phyloP scores from a whole-genome alignment of 352 stramenopile species.

The Pilasporangium apinafurcum region DNA sequence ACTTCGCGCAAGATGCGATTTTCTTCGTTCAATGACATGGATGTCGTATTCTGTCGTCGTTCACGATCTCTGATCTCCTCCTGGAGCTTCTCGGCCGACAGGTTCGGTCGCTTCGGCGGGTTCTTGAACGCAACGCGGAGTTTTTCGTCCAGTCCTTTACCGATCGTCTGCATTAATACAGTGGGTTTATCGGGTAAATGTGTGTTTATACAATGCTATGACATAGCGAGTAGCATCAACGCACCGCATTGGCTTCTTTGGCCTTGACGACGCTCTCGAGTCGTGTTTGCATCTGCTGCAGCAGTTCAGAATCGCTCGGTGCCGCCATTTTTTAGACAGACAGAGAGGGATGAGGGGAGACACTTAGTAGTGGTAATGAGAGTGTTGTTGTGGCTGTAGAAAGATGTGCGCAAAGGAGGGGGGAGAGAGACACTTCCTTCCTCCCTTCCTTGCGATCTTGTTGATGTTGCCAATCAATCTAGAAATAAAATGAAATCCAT shows the following conservation, averaged over 20 bases:
- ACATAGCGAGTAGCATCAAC: neutral
- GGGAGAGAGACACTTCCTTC: no score
- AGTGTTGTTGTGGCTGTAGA: no score
- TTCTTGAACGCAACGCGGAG: conserved; percentile 61
- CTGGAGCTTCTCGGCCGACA: conserved; percentile 40
- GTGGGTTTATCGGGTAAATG: neutral
- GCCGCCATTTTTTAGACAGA: conserved; percentile 23
- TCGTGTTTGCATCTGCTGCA: conserved; percentile 48
- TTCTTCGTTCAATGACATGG: conserved; percentile 68
- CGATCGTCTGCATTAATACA: conserved; percentile 13
- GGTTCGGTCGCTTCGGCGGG: conserved; percentile 49
- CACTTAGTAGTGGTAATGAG: no score
- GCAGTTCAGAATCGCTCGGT: conserved; percentile 29
- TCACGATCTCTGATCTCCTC: conserved; percentile 56
- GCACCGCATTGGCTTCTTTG: conserved; percentile 43
- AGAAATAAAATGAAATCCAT: no score
- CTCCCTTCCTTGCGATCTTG: no score
- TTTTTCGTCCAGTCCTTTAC: conserved; percentile 73
- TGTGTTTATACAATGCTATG: neutral
- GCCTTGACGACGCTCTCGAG: conserved; percentile 22
- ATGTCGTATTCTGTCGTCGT: conserved; percentile 56
- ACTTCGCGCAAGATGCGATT: conserved; percentile 64
- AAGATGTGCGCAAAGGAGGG: no score
- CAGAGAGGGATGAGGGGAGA: no score
- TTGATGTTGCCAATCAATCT: no score